phyloP scores from a whole-genome alignment of 1,284 basidiomycete species.

The Tilletia caries region DNA sequence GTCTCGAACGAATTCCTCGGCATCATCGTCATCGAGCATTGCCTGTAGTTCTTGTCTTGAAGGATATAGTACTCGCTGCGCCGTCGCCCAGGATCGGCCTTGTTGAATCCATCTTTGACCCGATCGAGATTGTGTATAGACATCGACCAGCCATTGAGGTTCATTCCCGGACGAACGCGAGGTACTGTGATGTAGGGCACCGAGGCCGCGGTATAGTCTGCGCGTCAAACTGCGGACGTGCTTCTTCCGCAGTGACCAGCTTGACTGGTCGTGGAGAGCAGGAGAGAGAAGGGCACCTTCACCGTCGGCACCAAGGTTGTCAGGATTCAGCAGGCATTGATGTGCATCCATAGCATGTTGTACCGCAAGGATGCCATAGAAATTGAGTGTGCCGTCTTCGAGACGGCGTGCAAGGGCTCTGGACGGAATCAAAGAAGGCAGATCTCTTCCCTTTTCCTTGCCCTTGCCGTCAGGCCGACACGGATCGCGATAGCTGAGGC shows the following conservation, averaged over 20 bases:
- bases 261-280: not conserved
- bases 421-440: slow-evolving; percentile 11
- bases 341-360: slow-evolving; percentile 22
- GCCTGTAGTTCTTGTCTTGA: not conserved
- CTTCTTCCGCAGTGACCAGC: slow-evolving; percentile 24
- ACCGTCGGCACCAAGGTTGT: not conserved
- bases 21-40: not conserved
- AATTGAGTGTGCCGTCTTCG: slow-evolving; percentile 38
- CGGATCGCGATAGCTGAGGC: slow-evolving; percentile 15
- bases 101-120: not conserved
- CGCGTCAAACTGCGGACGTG: slow-evolving; percentile 23
- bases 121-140: not conserved
- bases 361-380: slow-evolving; percentile 36
- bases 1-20: not conserved
- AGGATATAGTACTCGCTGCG: not conserved
- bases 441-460: not conserved
- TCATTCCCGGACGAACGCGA: not conserved
- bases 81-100: not conserved
- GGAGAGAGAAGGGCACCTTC: too few relatives aligned
- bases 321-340: slow-evolving; percentile 15
- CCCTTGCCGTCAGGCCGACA: not conserved
- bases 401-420: slow-evolving; percentile 25
- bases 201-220: slow-evolving; percentile 20
- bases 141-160: not conserved
- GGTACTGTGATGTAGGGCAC: slow-evolving; percentile 21